Percentiles rank a stretch among this genome's conserved stretches.
Conservation (phyloP, 73 alveolate species). For the Breviolum minutum region DNA sequence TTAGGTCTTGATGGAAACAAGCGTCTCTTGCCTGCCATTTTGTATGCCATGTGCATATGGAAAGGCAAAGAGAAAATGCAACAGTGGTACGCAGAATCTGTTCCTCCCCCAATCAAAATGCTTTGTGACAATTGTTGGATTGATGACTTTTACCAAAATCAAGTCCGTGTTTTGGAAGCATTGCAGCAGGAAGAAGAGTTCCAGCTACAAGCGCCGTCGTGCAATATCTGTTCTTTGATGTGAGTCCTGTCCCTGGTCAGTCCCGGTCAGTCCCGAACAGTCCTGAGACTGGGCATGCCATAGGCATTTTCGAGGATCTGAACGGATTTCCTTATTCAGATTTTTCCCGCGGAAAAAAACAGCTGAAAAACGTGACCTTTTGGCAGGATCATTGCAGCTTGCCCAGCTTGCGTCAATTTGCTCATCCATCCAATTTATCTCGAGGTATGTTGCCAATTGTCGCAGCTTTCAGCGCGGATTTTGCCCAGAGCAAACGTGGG, state of each 20-base stretch:
- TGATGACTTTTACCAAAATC: conserved; percentile 41
- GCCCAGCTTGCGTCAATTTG: neutral
- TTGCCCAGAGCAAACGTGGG: conserved; percentile 72
- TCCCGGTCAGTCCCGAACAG: too few relatives aligned
- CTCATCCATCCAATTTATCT: neutral
- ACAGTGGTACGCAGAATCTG: conserved; percentile 5
- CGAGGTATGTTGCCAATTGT: conserved; percentile 63
- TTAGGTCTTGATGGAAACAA: conserved; percentile 56
- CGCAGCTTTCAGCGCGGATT: conserved; percentile 60
- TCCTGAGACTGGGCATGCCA: too few relatives aligned
- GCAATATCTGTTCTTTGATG: conserved; percentile 17
- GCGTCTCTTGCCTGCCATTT: neutral
- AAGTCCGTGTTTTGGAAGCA: conserved; percentile 26
- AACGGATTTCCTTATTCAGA: too few relatives aligned
- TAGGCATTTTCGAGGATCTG: too few relatives aligned
- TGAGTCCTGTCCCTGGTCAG: neutral
- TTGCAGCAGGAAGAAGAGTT: conserved; percentile 30
- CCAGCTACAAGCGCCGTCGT: neutral
- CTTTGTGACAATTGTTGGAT: conserved; percentile 32
- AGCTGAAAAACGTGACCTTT: too few relatives aligned
- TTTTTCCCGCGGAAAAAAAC: too few relatives aligned
- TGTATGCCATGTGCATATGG: conserved; percentile 26
- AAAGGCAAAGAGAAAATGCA: conserved; percentile 38
- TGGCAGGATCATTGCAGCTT: too few relatives aligned
- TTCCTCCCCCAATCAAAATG: conserved; percentile 31